Conservation (phyloP, 208 protist species). For the Acanthamoeba lenticulata region DNA sequence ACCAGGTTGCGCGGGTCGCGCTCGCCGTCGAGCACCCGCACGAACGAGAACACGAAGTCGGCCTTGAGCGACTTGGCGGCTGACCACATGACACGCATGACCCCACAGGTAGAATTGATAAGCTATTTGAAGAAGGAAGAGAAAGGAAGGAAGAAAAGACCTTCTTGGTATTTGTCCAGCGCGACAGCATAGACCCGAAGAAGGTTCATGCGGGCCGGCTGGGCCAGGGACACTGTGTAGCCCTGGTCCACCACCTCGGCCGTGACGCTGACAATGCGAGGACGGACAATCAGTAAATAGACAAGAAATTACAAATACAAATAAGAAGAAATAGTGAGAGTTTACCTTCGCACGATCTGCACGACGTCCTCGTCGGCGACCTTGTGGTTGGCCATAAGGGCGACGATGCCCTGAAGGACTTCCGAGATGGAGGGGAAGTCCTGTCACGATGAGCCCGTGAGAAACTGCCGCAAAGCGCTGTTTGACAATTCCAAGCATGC, state of each 20-base stretch:
- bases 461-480: background rate
- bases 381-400: background rate
- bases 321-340: background rate
- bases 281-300: background rate
- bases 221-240: slow-evolving; percentile 39
- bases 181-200: background rate
- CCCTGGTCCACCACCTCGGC: slow-evolving; percentile 52
- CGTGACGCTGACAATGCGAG: slow-evolving; percentile 31
- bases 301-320: background rate
- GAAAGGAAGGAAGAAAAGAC: background rate
- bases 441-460: background rate
- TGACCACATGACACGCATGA: background rate
- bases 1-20: slow-evolving; percentile 78
- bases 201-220: slow-evolving; percentile 40
- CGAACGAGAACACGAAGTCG: slow-evolving; percentile 78
- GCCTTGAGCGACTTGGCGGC: slow-evolving; percentile 68
- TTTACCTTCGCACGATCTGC: background rate
- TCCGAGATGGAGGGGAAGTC: slow-evolving; percentile 50
- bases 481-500: background rate
- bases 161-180: background rate
- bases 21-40: slow-evolving; percentile 78
- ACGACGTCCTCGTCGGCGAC: background rate
- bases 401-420: slow-evolving; percentile 31
- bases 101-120: background rate
- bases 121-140: too few relatives aligned